Conservation (phyloP, 2,329 filamentous ascomycete species). For the Coniella lustricola region DNA sequence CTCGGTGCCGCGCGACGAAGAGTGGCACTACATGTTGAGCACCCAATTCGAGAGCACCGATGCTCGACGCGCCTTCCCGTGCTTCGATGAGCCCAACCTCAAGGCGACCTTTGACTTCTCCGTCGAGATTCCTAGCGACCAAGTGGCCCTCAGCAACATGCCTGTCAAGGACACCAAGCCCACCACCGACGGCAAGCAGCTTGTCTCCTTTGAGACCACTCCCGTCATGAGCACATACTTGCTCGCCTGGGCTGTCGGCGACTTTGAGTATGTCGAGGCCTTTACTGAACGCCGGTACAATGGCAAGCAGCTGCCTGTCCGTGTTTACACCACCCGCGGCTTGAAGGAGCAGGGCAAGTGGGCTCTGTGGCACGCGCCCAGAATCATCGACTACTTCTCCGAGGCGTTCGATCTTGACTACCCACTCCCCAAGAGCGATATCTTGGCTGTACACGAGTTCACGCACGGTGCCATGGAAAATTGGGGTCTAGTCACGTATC, state of each 20-base stretch:
- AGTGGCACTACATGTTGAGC: constrained; percentile 72
- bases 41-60: constrained; percentile 98
- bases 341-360: constrained; percentile 86
- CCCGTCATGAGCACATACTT: constrained; percentile 91
- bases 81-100: constrained; percentile 95
- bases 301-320: constrained; percentile 82
- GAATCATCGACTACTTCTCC: constrained; percentile 94
- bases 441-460: constrained; percentile 90
- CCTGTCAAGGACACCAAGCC: constrained; percentile 66
- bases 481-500: constrained; percentile 93
- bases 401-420: constrained; percentile 92
- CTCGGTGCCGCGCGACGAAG: constrained; percentile 68
- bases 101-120: constrained; percentile 95
- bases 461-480: constrained; percentile 87
- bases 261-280: constrained; percentile 94
- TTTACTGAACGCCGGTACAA: constrained; percentile 87
- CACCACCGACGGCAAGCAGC: constrained; percentile 57
- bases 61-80: constrained; percentile 89
- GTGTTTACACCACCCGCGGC: constrained; percentile 93
- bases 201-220: constrained; percentile 73
- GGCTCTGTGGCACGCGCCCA: constrained; percentile 83
- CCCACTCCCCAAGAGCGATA: constrained; percentile 83
- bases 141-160: constrained; percentile 93
- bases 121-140: constrained; percentile 82
- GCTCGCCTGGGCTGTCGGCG: constrained; percentile 87